Evolutionary conservation across 306 rosid species (phyloP), one percentile per base, ranked within the genome.

Genomic region (Dryas drummondii): DNA sequence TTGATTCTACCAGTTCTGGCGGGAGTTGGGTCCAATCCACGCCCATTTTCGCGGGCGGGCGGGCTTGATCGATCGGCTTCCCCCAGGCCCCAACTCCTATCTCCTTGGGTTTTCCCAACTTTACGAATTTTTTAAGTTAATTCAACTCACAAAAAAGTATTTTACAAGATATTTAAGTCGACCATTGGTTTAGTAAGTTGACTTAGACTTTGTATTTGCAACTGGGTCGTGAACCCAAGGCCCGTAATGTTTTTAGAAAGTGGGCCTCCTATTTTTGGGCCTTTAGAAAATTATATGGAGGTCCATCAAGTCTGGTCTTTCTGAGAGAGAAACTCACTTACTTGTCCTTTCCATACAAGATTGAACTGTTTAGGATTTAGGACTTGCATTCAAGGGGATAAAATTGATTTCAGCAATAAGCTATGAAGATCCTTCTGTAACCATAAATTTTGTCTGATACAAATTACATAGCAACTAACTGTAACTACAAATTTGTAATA

Each of bases 1-100:
- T 86, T 15, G 72, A 27, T 41, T 86, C 86, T 7, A 89, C 40
- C 50, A 91, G 86, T 55, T 89, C 91, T 11, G 80, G 54, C 0
- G 93, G 94, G 26, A 91, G 86, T 56, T 80, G 84, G 5, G 66
- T 60, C 94, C 93, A 91, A 26, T 76, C 87, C 0, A 41, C 83
- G 7, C 19, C 75, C 89, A 82, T 87, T 60, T 75, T 45, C 68
- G 58, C 55, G 27, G 37, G 37, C 37, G 37, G 37, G 37, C 22
- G 22, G 37, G 2, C 3, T 32, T 32, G 37, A 32, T 32, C 37
- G 37, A 1, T 32, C 37, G 37, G 37, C 37, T 46, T 8, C 2
- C 68, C 66, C 68, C 49, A 8, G 48, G 4, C 70, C 52, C 32
- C 53, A 19, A n/a, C 70, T 46, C 6, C 49, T 46, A 4, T 8